Evolutionary conservation across 345 rosid species (phyloP).

Genomic region (Eucalyptus urophylla): DNA sequence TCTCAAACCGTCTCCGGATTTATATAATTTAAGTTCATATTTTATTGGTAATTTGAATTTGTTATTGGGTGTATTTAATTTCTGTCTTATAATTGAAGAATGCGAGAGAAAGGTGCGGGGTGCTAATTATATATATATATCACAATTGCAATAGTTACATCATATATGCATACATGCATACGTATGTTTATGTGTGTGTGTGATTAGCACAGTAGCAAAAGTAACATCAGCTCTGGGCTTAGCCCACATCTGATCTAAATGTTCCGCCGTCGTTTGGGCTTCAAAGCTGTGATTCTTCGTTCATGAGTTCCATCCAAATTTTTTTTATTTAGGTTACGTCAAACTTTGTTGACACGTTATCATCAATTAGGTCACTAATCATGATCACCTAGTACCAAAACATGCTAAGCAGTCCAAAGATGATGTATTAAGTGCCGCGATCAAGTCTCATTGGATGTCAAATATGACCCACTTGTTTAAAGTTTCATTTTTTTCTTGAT

Average conservation of each 20-base stretch:
- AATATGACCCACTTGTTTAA: not conserved
- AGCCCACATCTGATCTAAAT: not conserved
- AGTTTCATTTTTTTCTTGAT: not conserved
- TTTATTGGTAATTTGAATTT: too few relatives aligned
- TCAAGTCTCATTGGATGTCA: not conserved
- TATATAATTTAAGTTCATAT: not conserved
- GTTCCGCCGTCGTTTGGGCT: not conserved
- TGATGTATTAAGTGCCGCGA: not conserved
- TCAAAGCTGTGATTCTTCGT: not conserved
- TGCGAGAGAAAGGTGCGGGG: not conserved
- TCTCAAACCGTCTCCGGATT: accelerated
- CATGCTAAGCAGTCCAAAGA: not conserved
- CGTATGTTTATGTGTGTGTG: not conserved
- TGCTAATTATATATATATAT: not conserved
- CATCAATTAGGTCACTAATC: not conserved
- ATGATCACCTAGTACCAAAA: not conserved
- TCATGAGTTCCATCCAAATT: not conserved
- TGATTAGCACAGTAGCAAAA: not conserved
- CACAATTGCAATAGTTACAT: not conserved
- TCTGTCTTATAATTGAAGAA: not conserved
- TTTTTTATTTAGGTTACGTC: not conserved
- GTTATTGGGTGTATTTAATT: too few relatives aligned
- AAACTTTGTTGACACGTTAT: not conserved
- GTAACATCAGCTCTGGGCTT: not conserved
- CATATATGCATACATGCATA: not conserved